Base-by-base conservation (phyloP, 331 rosid genomes). In the Acacia concinna region DNA sequence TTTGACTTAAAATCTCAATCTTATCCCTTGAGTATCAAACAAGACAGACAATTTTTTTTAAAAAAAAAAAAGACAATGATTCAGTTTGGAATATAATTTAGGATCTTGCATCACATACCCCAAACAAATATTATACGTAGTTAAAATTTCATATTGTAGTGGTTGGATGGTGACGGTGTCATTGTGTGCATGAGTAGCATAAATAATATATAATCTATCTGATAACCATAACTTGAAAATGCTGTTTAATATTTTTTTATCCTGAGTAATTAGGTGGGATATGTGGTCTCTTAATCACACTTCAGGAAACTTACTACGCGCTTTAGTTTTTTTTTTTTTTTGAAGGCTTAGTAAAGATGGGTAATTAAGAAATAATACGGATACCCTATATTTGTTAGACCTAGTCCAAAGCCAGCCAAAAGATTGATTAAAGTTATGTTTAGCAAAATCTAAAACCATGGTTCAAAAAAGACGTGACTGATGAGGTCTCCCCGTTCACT, bases 151-250 rank as follows among this genome's bases (percentile, higher is more conserved):
- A 78, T 41, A 57, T 78, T 34, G 77, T 70, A 59, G 82, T 70
- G 72, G 82, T 79, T 79, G 51, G 51, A 79, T 43, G 35, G 62
- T 70, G 71, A 43, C 64, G 63, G 70, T 59, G 71, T 70, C 62
- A 57, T 70, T 54, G 17, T 54, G 59, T 56, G 54, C 44, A 68
- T 68, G 75, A 78, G 69, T 69, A 78, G 71, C 17, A 30, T 4
- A 41, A 41, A 57, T n/a, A 78, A 56, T 70, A 79, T 59, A 17
- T 68, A 34, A 69, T 69, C 41, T 59, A 14, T 69, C n/a, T 27
- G 18, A 79, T 79, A 77, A 79, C 60, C 49, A 56, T 20, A 30
- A 35, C 74, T 54, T 78, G 47, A 69, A 60, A 68, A 46, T 28
- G 11, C 3, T 40, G 70, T 54, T 78, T 54, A 54, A 23, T 56